These are phyloP conservation scores for Penicillium fuscoglaucum DNA, from an alignment of 2,329 filamentous ascomycete species.

Conservation along the genomic window DNA sequence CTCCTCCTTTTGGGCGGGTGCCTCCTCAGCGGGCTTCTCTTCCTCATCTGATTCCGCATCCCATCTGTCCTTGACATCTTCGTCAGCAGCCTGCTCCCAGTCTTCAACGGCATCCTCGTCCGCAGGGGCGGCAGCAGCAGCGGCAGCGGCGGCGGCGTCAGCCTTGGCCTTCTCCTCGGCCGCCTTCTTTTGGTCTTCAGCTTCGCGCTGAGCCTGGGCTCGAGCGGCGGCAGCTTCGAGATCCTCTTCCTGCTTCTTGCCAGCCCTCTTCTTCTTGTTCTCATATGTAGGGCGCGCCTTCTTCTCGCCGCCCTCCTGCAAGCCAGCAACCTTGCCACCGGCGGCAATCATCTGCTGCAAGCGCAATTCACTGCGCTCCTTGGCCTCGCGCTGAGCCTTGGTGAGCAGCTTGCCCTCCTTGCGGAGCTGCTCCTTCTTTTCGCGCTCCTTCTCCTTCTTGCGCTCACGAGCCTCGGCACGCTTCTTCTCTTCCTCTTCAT, in stretches of 20 bases:
- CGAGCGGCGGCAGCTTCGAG: conserved; percentile 51
- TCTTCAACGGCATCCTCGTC: conserved; percentile 64
- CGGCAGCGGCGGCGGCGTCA: conserved; percentile 65
- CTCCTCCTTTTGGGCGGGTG: conserved; percentile 33
- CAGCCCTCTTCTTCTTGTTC: conserved; percentile 72
- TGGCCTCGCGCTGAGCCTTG: conserved; percentile 51
- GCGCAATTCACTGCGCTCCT: conserved; percentile 49
- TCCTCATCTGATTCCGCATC: conserved; percentile 65
- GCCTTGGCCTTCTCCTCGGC: conserved; percentile 77
- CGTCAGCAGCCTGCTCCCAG: conserved; percentile 80
- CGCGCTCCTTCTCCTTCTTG: conserved; percentile 52
- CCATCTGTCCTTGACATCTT: conserved; percentile 90
- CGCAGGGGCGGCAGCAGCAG: conserved; percentile 48
- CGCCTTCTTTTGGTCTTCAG: conserved; percentile 62
- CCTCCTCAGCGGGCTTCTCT: conserved; percentile 49
- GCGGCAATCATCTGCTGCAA: conserved; percentile 53
- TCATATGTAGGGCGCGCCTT: conserved; percentile 71
- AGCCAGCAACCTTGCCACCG: conserved; percentile 48
- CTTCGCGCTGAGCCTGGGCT: conserved; percentile 48
- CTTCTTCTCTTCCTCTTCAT: conserved; percentile 50
- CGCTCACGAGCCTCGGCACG: conserved; percentile 48
- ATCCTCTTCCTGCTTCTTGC: conserved; percentile 61
- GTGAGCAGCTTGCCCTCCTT: conserved; percentile 52
- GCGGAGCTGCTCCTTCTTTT: conserved; percentile 52
- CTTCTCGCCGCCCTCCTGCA: conserved; percentile 59